Percentiles rank a stretch among this genome's conserved stretches.
These are phyloP conservation scores for Pueraria montana DNA, from an alignment of 306 rosid species.

Conservation along the genomic window DNA sequence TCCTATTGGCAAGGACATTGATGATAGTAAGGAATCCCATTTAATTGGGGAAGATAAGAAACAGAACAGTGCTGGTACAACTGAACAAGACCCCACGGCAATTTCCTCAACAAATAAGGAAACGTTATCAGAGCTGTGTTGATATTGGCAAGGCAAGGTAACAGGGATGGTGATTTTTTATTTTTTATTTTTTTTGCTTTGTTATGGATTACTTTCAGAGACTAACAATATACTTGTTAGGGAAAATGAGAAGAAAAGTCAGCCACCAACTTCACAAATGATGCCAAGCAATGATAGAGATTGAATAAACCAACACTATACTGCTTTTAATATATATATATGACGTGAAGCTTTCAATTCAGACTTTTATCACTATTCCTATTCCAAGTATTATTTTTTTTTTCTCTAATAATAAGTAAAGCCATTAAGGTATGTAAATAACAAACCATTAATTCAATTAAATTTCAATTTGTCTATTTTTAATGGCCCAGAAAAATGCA, in stretches of 20 bases:
- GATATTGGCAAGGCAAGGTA: neutral
- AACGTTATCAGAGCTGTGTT: neutral
- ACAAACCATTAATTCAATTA: neutral
- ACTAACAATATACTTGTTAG: conserved; percentile 3
- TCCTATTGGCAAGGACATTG: neutral
- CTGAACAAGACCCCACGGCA: conserved; percentile 23
- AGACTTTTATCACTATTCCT: too few species aligned
- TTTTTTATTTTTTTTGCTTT: neutral
- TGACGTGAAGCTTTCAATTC: neutral
- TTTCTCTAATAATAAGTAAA: too few species aligned
- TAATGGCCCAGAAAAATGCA: neutral
- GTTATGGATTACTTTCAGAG: neutral
- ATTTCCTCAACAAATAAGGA: conserved; percentile 34
- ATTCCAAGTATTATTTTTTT: too few species aligned
- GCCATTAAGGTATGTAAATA: too few species aligned
- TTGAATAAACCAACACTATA: conserved; percentile 7
- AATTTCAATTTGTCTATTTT: neutral
- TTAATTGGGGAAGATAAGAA: conserved; percentile 7
- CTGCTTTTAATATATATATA: neutral
- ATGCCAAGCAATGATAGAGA: conserved; percentile 25
- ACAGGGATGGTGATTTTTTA: neutral
- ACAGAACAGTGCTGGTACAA: neutral
- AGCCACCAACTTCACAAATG: conserved; percentile 34
- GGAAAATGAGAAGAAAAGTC: conserved; percentile 39
- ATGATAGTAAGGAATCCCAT: neutral